Evolutionary conservation across 371 early-diverging fungal genomes (phyloP).

Genomic region (Rhizopus arrhizus): DNA sequence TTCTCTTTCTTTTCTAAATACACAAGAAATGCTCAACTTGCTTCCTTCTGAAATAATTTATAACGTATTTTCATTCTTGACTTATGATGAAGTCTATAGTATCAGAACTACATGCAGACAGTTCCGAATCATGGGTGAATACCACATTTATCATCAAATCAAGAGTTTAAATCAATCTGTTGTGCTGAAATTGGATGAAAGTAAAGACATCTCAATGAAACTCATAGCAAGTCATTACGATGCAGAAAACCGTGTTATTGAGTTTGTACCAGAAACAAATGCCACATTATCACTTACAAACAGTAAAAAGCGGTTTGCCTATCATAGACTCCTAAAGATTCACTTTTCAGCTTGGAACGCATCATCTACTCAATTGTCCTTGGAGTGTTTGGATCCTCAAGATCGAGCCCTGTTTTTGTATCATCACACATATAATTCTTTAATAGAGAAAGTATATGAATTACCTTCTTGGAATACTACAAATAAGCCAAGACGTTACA

Average conservation of each 20-base stretch:
- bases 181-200: slow-evolving; percentile 34
- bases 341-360: slow-evolving; percentile 38
- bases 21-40: slow-evolving; percentile 1
- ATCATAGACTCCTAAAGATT: slow-evolving; percentile 35
- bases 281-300: slow-evolving; percentile 10
- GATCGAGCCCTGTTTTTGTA: slow-evolving; percentile 42
- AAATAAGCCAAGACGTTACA: slow-evolving; percentile 27
- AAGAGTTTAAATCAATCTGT: slow-evolving; percentile 23
- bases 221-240: slow-evolving; percentile 35
- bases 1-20: slow-evolving; percentile 7
- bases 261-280: slow-evolving; percentile 31
- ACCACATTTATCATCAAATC: slow-evolving; percentile 38
- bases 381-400: slow-evolving; percentile 20
- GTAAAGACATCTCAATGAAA: slow-evolving; percentile 17
- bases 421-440: slow-evolving; percentile 45
- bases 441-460: slow-evolving; percentile 40
- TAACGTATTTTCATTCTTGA: slow-evolving; percentile 37
- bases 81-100: slow-evolving; percentile 38
- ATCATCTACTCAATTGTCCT: not conserved
- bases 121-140: slow-evolving; percentile 34
- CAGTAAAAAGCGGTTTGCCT: slow-evolving; percentile 24
- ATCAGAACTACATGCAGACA: slow-evolving; percentile 32
- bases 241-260: slow-evolving; percentile 36
- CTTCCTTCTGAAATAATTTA: slow-evolving; percentile 38
- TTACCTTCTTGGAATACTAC: slow-evolving; percentile 29